Evolutionary conservation across 139 green algal genomes (phyloP).

Genomic region (Astrephomene gubernaculifera): DNA sequence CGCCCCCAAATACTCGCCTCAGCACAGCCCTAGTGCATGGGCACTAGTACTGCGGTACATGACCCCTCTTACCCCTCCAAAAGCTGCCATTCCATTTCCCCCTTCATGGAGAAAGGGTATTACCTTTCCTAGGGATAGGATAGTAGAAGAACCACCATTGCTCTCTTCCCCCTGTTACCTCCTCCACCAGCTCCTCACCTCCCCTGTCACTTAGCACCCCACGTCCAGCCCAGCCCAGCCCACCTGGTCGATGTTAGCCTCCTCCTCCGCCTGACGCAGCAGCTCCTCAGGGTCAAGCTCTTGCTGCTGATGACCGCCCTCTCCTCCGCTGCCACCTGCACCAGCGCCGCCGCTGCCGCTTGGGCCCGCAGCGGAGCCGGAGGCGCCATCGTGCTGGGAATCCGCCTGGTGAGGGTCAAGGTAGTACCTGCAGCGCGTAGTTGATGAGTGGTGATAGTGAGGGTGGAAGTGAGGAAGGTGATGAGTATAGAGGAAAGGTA

Average conservation of each 20-base stretch:
- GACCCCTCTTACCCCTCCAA: too few relatives aligned
- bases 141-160: too few relatives aligned
- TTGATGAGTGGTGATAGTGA: background rate
- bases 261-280: conserved; percentile 81
- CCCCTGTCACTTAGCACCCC: background rate
- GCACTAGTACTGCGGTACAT: too few relatives aligned
- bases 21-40: too few relatives aligned
- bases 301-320: background rate
- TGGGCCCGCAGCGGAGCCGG: conserved; percentile 12
- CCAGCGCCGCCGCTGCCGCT: background rate
- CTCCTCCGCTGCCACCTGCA: background rate
- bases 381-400: conserved; percentile 9
- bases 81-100: too few relatives aligned
- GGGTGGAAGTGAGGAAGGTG: background rate
- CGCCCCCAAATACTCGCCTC: too few relatives aligned
- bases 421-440: conserved; percentile 55
- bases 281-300: conserved; percentile 74
- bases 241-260: conserved; percentile 69
- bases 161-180: background rate
- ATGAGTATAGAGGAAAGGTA: too few relatives aligned
- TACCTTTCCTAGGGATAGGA: too few relatives aligned
- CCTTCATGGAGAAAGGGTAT: too few relatives aligned
- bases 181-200: background rate
- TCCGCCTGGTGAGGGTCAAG: conserved; percentile 27
- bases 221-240: background rate